Evolutionary conservation across 306 rosid species (phyloP), one percentile per base, ranked within the genome.

Genomic region (Glycine tomentella): DNA sequence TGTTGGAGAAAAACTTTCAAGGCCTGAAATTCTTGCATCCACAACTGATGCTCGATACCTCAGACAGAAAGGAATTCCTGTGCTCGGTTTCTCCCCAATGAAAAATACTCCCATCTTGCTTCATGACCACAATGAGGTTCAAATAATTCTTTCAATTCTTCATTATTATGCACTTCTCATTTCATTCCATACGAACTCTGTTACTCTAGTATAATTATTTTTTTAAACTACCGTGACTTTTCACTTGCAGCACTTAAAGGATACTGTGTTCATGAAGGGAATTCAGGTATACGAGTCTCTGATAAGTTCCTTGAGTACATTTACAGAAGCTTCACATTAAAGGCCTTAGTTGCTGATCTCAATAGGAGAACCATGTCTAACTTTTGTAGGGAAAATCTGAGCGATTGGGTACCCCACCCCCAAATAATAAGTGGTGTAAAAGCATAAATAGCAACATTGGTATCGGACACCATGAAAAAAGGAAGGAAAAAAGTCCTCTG

Each of bases 61-160:
- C 15, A 88, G 96, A 86, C 93, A 89, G 74, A 86, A 81, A 79
- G 98, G 96, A 52, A 89, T 93, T 84, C 98, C 99, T 48, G 84
- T 72, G 6, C 90, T 93, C n/a, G 98, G 97, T 82, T 95, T 95
- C 90, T 95, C 97, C 38, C 98, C 99, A 31, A 91, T 93, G 97
- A 72, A 53, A 58, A 89, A 95, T 74, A 91, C 96, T 77, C 98
- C 98, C n/a, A 81, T 95, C 92, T 84, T 95, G 85, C 91, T 88
- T 79, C 99, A 93, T 80, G 98, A 95, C n/a, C 98, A 91, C 84
- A 91, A 95, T 9, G 99, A 95, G 97, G 97, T 92, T 63, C 2
- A 53, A 49, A 75, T 49, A 74, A 34, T 36, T 64, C 73, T 77
- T 72, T 63, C 14, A 13, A 49, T 56, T 25, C 31, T 25, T 73